phyloP scores from a whole-genome alignment of 306 rosid species.

The Begonia peltatifolia region DNA sequence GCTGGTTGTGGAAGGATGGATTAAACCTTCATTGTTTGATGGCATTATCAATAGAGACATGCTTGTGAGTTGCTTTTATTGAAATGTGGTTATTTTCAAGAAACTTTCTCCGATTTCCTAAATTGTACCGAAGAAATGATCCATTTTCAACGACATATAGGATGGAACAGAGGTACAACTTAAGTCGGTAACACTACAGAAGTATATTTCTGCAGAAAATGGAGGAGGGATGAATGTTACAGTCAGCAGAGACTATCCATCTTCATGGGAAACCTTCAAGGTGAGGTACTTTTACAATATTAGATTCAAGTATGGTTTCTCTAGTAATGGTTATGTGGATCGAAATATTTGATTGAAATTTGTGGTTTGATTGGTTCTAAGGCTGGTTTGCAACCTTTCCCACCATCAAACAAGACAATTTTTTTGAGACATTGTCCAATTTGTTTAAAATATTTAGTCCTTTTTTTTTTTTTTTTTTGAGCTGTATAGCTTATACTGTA shows the following conservation, averaged over 20 bases:
- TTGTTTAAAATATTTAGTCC: too few relatives aligned
- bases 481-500: too few relatives aligned
- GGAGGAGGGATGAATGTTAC: constrained; percentile 69
- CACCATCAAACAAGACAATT: too few relatives aligned
- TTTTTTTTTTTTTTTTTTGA: too few relatives aligned
- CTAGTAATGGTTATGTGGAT: too few relatives aligned
- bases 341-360: too few relatives aligned
- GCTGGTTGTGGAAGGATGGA: constrained; percentile 95
- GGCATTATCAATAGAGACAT: constrained; percentile 87
- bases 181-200: constrained; percentile 66
- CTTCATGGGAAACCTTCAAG: constrained; percentile 88
- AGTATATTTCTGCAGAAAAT: constrained; percentile 70
- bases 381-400: too few relatives aligned
- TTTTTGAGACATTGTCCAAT: too few relatives aligned
- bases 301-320: too few relatives aligned
- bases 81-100: too few relatives aligned
- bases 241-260: constrained; percentile 53
- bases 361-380: too few relatives aligned
- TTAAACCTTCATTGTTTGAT: constrained; percentile 85
- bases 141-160: constrained; percentile 24
- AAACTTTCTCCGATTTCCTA: neutral
- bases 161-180: constrained; percentile 74
- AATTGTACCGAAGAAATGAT: constrained; percentile 11
- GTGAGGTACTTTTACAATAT: constrained; percentile 22
- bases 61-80: constrained; percentile 46